phyloP scores from a whole-genome alignment of 352 stramenopile genomes.

The Phytophthora aleatoria region DNA sequence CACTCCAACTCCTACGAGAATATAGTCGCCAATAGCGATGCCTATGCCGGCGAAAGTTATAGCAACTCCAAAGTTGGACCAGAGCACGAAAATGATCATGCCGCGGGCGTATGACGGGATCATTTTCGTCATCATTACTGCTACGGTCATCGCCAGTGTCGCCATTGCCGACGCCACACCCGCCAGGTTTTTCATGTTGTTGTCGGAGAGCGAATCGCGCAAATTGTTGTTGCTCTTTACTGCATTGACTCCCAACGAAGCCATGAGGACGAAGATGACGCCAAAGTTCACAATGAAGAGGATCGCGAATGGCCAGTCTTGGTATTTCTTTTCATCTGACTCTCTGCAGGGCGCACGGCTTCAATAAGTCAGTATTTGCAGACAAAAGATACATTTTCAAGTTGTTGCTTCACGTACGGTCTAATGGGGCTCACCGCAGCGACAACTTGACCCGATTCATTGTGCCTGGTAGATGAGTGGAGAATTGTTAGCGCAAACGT shows the following conservation, averaged over 20 bases:
- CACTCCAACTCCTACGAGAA: slow-evolving; percentile 43
- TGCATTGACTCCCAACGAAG: not conserved
- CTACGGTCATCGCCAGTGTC: slow-evolving; percentile 24
- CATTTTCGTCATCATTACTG: slow-evolving; percentile 60
- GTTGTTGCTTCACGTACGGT: slow-evolving; percentile 5
- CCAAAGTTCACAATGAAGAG: slow-evolving; percentile 68
- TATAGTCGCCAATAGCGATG: slow-evolving; percentile 24
- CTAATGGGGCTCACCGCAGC: slow-evolving; percentile 7
- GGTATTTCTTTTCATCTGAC: slow-evolving; percentile 29
- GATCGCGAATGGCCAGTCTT: slow-evolving; percentile 70
- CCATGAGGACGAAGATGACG: slow-evolving; percentile 5
- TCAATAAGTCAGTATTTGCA: not conserved
- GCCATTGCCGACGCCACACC: slow-evolving; percentile 4
- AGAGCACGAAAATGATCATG: slow-evolving; percentile 79
- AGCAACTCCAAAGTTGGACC: slow-evolving; percentile 67
- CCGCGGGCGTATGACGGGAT: slow-evolving; percentile 59
- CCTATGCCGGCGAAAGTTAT: slow-evolving; percentile 52
- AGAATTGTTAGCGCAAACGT: not conserved
- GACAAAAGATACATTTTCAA: too few species aligned
- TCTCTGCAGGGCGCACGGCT: not conserved
- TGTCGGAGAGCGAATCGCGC: slow-evolving; percentile 1
- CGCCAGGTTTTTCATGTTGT: not conserved
- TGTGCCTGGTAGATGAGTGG: slow-evolving; percentile 1
- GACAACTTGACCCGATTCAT: not conserved
- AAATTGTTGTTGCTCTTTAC: slow-evolving; percentile 2